Evolutionary conservation across 805 yeast species (phyloP), one percentile per base, ranked within the genome.

Genomic region (Candida succiphila): DNA sequence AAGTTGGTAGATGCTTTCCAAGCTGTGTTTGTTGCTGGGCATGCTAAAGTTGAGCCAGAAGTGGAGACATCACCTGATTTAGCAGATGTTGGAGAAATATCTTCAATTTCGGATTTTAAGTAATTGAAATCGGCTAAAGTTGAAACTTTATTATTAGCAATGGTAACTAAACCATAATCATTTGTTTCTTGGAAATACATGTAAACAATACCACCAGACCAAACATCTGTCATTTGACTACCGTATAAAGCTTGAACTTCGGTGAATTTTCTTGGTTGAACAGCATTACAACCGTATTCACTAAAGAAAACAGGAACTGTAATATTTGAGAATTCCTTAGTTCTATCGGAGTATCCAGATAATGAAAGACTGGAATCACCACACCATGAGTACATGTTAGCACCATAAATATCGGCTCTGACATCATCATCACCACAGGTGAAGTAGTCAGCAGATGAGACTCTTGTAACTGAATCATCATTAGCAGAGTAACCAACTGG

Each of bases 401-500:
- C 73, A 56, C 94, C 94, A 54, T 78, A 82, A 60, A 82, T 81
- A 52, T 81, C 92, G 18, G 78, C 76, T 40, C 73, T 75, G 31
- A 76, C 80, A 32, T 49, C 62, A 21, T 65, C 70, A 36, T 68
- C 71, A 34, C 95, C 95, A 63, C 97, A 88, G 19, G 81, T 67
- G 54, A 88, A 87, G 65, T 80, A 88, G 49, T 78, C 78, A 28
- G 96, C 95, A 52, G 87, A 63, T 23, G 72, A 65, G 30, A 73
- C 74, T 57, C 97, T 75, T 22, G 88, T 86, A 18, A 73, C 78
- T 19, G 78, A 68, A 52, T 84, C 96, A 58, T 88, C 97, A 52
- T 84, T 84, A 13, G 95, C 75, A 10, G 96, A 81, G 60, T 88
- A 89, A 13, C 98, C 98, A 36, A 89, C 88, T 12, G 98, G 98